Percentiles rank a stretch among this genome's conserved stretches.
Evolutionary conservation across 176 grass and related monocot genomes (phyloP).

Genomic region (Phyllostachys edulis): DNA sequence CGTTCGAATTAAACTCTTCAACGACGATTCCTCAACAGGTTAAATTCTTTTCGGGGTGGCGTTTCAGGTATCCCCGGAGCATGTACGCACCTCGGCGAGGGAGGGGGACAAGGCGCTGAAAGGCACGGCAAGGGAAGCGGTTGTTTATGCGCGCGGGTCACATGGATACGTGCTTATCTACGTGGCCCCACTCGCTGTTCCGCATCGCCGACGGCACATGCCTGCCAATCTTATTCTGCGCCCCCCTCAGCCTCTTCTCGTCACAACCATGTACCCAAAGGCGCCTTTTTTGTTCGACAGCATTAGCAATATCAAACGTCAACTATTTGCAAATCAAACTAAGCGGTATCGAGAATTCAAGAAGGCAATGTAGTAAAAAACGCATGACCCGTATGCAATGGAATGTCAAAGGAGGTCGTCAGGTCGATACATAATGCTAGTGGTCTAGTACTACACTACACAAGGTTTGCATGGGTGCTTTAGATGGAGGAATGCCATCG

Average conservation of each 20-base stretch:
- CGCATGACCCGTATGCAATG: neutral
- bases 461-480: neutral
- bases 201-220: conserved; percentile 1
- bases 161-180: conserved; percentile 42
- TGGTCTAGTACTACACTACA: neutral
- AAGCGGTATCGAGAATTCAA: no score
- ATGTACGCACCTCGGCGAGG: neutral
- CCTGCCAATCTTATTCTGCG: no score
- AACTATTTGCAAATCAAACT: no score
- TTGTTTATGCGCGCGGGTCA: conserved; percentile 40
- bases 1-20: no score
- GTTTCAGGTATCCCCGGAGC: neutral
- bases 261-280: no score
- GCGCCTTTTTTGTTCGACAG: no score
- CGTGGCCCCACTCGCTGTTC: conserved; percentile 17
- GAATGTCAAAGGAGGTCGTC: neutral
- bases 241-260: no score
- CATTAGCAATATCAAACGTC: no score
- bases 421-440: neutral
- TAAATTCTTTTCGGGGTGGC: neutral
- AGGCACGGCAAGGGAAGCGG: conserved; percentile 26
- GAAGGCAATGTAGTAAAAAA: no score
- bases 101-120: conserved; percentile 44
- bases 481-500: neutral
- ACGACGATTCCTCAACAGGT: no score